Conservation (phyloP, 495 filamentous ascomycete species). For the Filosporella fistucella region DNA sequence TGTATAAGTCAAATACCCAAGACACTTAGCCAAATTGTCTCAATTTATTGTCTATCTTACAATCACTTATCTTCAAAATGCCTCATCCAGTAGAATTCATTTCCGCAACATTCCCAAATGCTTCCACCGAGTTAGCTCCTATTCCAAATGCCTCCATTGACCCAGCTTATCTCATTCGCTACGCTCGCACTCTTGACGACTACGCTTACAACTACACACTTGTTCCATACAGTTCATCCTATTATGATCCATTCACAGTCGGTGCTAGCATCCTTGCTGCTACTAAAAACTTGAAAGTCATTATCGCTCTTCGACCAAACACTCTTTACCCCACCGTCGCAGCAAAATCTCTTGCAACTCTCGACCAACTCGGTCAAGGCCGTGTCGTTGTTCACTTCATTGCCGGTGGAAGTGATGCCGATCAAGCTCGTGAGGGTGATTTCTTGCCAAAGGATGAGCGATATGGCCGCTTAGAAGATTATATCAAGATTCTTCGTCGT, state of each 20-base stretch:
- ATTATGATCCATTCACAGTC: constrained; percentile 45
- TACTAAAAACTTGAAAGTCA: constrained; percentile 50
- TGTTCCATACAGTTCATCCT: constrained; percentile 46
- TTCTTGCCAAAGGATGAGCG: constrained; percentile 48
- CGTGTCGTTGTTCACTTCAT: constrained; percentile 53
- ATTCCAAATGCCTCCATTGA: constrained; percentile 42
- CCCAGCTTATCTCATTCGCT: constrained; percentile 40
- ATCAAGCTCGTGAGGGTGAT: constrained; percentile 49
- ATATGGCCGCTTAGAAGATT: constrained; percentile 47
- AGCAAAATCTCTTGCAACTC: constrained; percentile 49
- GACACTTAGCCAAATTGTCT: too few species aligned
- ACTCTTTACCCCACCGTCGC: constrained; percentile 51
- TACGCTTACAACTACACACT: constrained; percentile 51
- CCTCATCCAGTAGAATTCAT: constrained; percentile 54
- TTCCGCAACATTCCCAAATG: constrained; percentile 43
- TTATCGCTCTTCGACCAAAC: constrained; percentile 53
- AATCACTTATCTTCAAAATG: too few species aligned
- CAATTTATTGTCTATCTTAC: too few species aligned
- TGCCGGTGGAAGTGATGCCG: constrained; percentile 46
- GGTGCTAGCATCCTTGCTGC: constrained; percentile 45
- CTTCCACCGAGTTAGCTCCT: constrained; percentile 45
- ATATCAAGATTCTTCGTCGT: constrained; percentile 46
- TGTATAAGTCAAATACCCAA: too few species aligned
- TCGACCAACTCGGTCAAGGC: constrained; percentile 45
- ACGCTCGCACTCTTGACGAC: constrained; percentile 46